Evolutionary conservation across 352 stramenopile species (phyloP).

Genomic region (Phytophthora nicotianae): DNA sequence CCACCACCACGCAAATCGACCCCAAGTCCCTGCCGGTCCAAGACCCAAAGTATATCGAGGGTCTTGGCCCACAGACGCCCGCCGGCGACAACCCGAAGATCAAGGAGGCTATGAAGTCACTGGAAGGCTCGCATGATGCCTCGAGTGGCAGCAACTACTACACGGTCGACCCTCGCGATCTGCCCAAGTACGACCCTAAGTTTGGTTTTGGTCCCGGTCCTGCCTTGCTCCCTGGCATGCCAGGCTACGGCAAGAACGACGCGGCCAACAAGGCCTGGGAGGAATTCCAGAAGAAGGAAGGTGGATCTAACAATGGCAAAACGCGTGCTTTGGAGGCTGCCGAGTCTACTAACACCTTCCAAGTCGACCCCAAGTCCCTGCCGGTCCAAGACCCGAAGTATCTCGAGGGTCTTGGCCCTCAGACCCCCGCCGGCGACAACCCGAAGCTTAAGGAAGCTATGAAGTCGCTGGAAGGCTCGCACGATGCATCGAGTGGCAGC

Average conservation of each 20-base stretch:
- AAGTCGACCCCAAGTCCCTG: neutral
- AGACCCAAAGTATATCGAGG: neutral
- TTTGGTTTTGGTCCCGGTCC: conserved; percentile 2
- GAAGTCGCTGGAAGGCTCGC: neutral
- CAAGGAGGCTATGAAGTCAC: neutral
- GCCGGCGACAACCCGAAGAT: conserved; percentile 3
- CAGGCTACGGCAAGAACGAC: conserved; percentile 16
- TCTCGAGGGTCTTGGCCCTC: conserved; percentile 2
- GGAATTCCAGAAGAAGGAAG: conserved; percentile 5
- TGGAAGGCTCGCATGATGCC: neutral
- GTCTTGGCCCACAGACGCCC: neutral
- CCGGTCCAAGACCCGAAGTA: neutral
- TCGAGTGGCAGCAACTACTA: conserved; percentile 5
- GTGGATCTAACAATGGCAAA: conserved; percentile 1
- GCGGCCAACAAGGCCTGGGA: conserved; percentile 11
- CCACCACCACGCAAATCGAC: conserved; percentile 8
- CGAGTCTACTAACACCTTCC: neutral
- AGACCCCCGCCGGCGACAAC: neutral
- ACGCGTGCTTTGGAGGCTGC: neutral
- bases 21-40: neutral
- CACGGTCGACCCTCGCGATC: conserved; percentile 4
- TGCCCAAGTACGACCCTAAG: conserved; percentile 2
- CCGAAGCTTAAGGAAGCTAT: neutral
- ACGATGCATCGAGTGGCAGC: neutral
- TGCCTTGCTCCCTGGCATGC: conserved; percentile 8